Conservation (phyloP, 768 basidiomycete genomes). For the Termitomyces sp. region DNA sequence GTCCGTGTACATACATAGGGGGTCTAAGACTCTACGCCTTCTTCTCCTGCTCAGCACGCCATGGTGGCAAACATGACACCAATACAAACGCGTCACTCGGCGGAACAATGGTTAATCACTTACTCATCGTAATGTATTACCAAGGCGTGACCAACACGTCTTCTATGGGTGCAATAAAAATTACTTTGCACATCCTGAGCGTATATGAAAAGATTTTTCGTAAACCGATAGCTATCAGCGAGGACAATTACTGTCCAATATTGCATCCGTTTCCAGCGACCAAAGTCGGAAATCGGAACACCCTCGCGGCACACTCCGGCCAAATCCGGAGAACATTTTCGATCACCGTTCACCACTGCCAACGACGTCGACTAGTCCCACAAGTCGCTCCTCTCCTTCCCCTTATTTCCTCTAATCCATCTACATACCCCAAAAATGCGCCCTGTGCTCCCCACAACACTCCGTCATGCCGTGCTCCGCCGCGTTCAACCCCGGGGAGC, state of each 20-base stretch:
- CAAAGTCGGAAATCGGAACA: slow-evolving; percentile 7
- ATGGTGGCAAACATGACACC: slow-evolving; percentile 6
- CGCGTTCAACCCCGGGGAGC: slow-evolving; percentile 5
- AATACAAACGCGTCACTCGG: neutral
- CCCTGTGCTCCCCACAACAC: slow-evolving; percentile 18
- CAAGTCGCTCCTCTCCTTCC: slow-evolving; percentile 5
- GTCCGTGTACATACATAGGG: neutral
- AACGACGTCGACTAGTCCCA: neutral
- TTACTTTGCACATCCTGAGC: neutral
- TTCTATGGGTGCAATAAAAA: neutral
- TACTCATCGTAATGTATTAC: neutral
- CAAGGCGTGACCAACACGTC: neutral
- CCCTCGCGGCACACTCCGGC: slow-evolving; percentile 4
- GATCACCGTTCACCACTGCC: slow-evolving; percentile 3
- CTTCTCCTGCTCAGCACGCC: neutral
- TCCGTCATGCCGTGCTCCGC: slow-evolving; percentile 23
- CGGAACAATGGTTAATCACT: neutral
- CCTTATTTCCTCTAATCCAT: neutral
- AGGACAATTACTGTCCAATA: too few relatives aligned
- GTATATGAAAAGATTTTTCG: neutral
- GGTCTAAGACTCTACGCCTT: neutral
- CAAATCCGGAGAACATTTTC: slow-evolving; percentile 16
- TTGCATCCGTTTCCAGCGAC: neutral
- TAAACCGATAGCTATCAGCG: too few relatives aligned
- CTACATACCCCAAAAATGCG: slow-evolving; percentile 18